These are phyloP conservation scores for Carex littledalei DNA, from an alignment of 176 grass and related monocot species.

Conservation along the genomic window DNA sequence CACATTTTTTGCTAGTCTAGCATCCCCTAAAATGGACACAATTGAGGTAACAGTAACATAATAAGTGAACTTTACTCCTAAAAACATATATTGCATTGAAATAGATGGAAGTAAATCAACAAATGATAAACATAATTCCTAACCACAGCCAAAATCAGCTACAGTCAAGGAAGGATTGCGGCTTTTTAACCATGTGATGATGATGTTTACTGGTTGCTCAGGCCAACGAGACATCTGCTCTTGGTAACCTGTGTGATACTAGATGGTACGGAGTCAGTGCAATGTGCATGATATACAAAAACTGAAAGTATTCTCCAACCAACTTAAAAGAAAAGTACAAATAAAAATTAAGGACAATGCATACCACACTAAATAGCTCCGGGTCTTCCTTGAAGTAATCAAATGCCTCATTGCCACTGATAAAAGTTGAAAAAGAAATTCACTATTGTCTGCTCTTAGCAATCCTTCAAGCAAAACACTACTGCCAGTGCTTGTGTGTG, in stretches of 20 bases:
- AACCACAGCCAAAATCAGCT: conserved; percentile 99
- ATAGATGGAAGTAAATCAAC: conserved; percentile 7
- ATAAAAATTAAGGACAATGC: conserved; percentile 8
- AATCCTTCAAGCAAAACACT: background rate
- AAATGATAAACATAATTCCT: background rate
- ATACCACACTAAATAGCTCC: conserved; percentile 81
- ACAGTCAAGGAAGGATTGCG: conserved; percentile 55
- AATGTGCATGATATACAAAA: background rate
- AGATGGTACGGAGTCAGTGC: conserved; percentile 21
- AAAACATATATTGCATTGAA: conserved; percentile 2
- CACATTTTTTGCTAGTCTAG: conserved; percentile 74
- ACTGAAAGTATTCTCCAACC: background rate
- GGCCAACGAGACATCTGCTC: conserved; percentile 94
- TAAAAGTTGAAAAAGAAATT: background rate
- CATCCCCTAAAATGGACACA: conserved; percentile 44
- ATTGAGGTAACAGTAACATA: background rate
- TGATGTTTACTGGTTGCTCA: conserved; percentile 76
- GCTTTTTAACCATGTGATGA: conserved; percentile 79
- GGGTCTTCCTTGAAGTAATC: conserved; percentile 79
- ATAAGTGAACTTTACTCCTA: background rate
- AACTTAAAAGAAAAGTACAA: background rate
- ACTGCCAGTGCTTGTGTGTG: background rate
- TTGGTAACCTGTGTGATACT: conserved; percentile 99
- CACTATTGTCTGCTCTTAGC: background rate
- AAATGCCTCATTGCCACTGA: conserved; percentile 81